Evolutionary conservation across 345 rosid species (phyloP), one percentile per base, ranked within the genome.

Genomic region (Pelargonium nanum): DNA sequence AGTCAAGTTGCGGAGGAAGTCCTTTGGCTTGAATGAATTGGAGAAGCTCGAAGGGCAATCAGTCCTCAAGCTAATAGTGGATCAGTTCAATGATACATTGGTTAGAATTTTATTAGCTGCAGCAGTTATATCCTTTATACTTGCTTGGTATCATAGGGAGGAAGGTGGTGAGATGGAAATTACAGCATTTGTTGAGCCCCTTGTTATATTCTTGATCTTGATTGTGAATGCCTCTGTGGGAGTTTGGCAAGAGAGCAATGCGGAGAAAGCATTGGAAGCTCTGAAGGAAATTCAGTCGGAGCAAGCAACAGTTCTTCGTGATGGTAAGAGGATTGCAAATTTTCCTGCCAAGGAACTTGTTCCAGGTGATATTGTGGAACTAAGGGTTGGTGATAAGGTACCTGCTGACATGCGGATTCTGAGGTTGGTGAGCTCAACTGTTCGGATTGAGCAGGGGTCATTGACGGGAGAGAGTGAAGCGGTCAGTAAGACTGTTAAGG

Each of bases 381-480:
- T 91, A 48, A 72, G 78, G 65, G 96, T 88, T 40, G 98, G 98
- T 58, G 95, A 91, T 72, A 91, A 91, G 73, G 89, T 85, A 21
- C 90, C 98, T 63, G 95, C 98, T 0, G 95, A 91, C 81, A 86
- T 88, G 98, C 77, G 95, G 59, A 75, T 81, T 30, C 30, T 85
- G 76, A 71, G 67, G 58, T 71, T 82, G 74, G 70, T 81, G 62
- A 88, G 95, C 80, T 91, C 98, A 2, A 89, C 96, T 0, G 58
- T 88, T 23, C 82, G 96, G 68, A 50, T 86, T 44, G 98, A 89
- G 80, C 93, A 91, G 67, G 89, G 97, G 4, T 93, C 99, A 0
- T 77, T 93, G 71, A 89, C 97, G 0, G 99, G 99, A 60, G 98
- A 91, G 83, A 83, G 90, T 60, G 96, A 88, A 65, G 92, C 98